Conservation (phyloP, 73 alveolate species). For the Urostyla sp. region DNA sequence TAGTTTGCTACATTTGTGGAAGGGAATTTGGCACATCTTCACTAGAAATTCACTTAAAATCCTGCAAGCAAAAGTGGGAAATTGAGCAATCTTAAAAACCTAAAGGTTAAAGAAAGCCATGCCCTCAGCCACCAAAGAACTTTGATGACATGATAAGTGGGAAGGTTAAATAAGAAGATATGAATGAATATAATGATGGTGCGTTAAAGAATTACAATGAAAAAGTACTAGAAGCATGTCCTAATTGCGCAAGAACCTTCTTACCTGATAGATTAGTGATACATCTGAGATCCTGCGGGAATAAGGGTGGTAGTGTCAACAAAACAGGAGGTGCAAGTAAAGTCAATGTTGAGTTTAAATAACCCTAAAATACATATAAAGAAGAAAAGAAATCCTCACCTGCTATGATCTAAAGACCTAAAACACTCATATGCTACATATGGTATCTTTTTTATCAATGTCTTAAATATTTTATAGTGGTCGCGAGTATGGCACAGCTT, state of each 20-base stretch:
- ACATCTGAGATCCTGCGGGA: constrained; percentile 70
- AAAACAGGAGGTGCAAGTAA: not conserved
- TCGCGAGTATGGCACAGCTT: constrained; percentile 86
- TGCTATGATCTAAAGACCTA: constrained; percentile 51
- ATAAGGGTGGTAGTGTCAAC: not conserved
- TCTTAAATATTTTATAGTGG: constrained; percentile 55
- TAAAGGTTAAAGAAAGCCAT: constrained; percentile 64
- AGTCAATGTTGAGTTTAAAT: not conserved
- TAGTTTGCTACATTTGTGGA: constrained; percentile 93
- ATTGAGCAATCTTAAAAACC: constrained; percentile 66
- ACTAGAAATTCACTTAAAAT: constrained; percentile 79
- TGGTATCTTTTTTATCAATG: not conserved
- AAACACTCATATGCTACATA: constrained; percentile 62
- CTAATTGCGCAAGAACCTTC: constrained; percentile 87
- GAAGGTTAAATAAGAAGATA: not conserved
- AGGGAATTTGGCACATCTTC: constrained; percentile 92
- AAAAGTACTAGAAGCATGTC: constrained; percentile 65
- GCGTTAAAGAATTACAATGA: constrained; percentile 59
- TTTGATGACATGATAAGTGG: not conserved
- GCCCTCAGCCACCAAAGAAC: constrained; percentile 55
- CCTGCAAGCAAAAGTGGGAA: constrained; percentile 78
- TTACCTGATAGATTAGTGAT: constrained; percentile 79
- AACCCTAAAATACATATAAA: not conserved
- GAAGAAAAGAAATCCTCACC: not conserved
- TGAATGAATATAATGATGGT: constrained; percentile 22